Conservation (phyloP, 176 grass and related monocot species). For the Cymbopogon citratus region DNA sequence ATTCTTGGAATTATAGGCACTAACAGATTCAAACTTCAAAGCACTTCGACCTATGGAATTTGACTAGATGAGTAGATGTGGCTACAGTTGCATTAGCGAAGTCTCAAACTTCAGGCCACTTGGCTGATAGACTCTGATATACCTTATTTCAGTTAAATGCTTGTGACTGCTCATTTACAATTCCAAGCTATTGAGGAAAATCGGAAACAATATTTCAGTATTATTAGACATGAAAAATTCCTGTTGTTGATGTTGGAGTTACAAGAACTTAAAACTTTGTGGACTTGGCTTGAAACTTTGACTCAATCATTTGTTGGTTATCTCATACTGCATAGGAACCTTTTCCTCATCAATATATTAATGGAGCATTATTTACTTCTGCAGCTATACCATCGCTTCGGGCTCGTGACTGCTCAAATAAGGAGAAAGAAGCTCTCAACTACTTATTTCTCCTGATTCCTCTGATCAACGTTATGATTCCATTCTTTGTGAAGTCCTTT, state of each 20-base stretch:
- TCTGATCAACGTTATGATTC: conserved; percentile 76
- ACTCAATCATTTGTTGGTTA: not conserved
- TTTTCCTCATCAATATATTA: not conserved
- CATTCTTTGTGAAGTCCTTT: conserved; percentile 87
- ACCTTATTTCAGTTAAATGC: conserved; percentile 7
- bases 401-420: conserved; percentile 88
- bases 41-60: not conserved
- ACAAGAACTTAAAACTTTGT: not conserved
- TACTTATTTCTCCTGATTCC: conserved; percentile 91
- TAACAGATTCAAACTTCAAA: not conserved
- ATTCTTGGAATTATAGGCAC: not conserved
- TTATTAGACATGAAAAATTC: not conserved
- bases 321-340: not conserved
- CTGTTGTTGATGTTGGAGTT: not conserved
- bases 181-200: not conserved
- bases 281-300: not conserved
- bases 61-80: not conserved
- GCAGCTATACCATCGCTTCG: conserved; percentile 94
- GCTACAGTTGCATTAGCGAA: not conserved
- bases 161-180: conserved; percentile 57
- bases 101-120: not conserved
- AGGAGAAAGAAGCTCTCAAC: conserved; percentile 98
- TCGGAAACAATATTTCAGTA: not conserved
- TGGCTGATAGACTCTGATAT: not conserved
- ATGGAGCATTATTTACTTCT: conserved; percentile 7